Base-by-base conservation (phyloP, 352 stramenopile species). In the Pelagophyceae sp. region DNA sequence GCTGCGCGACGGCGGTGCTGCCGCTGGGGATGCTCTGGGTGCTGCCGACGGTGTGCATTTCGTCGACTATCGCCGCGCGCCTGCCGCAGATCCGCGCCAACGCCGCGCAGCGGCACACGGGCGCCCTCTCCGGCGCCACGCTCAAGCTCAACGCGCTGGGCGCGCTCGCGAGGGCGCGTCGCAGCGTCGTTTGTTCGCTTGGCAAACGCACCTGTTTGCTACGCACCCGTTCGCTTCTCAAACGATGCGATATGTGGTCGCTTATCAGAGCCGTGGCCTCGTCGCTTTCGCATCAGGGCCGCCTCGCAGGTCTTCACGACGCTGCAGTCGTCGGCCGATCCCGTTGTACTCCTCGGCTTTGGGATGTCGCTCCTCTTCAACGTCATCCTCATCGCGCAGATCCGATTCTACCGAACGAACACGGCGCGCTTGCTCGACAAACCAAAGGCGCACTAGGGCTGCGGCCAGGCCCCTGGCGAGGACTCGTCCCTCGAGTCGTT, bases 61-160 rank as follows among this genome's bases (percentile, higher is more conserved):
- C 87, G 0, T 85, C 92, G 65, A 90, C 86, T 75, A 90, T 94
- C 75, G 81, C 89, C 38, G 87, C 89, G 72, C 87, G 88, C 38
- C 91, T 91, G 69, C 89, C 89, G 0, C 89, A 94, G 67, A 74
- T 74, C 67, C 15, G 29, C 15, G 38, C 87, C 32, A 94, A 94
- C 83, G 92, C 92, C 76, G 89, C 90, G 72, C 88, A 93, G 76
- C 87, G 88, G 20, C 88, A 94, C 83, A 94, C 89, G 58, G 89
- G 89, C 29, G 87, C 92, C 76, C 83, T 94, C 38, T 88, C 89
- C 65, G 85, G 25, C 5, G 11, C 60, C 5, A 29, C 25, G 60
- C 20, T 74, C 11, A 51, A 74, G 79, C 83, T 94, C 38, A 93
- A 93, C 83, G 84, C 92, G 77, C 88, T 81, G 27, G 89, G 89